These are phyloP conservation scores for Leccinum pachyderme DNA, from an alignment of 1,284 basidiomycete genomes.

Conservation along the genomic window DNA sequence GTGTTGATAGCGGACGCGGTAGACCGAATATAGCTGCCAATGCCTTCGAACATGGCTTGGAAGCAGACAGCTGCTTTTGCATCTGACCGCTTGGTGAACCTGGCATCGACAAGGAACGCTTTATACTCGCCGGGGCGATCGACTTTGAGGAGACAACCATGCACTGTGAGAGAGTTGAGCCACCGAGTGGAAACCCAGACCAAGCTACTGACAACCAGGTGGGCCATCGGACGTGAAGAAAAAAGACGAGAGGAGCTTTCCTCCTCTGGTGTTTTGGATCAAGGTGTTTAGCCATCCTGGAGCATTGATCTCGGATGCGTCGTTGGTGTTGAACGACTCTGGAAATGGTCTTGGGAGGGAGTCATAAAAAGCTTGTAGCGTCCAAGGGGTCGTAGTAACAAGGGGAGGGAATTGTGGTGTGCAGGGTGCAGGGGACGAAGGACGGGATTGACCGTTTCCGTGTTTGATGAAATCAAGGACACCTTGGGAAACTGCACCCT, in stretches of 20 bases:
- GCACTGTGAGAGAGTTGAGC: conserved; percentile 39
- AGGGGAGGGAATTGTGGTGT: neutral
- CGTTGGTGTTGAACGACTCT: conserved; percentile 44
- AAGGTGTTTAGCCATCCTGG: conserved; percentile 52
- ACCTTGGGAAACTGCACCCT: conserved; percentile 47
- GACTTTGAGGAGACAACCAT: conserved; percentile 60
- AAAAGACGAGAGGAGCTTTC: conserved; percentile 43
- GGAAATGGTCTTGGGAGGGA: conserved; percentile 57
- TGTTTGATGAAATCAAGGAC: conserved; percentile 55
- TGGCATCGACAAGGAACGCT: conserved; percentile 57
- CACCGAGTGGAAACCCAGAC: neutral
- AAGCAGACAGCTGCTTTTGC: conserved; percentile 64
- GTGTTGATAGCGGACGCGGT: conserved; percentile 42
- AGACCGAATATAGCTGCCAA: conserved; percentile 52
- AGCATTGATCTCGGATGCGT: conserved; percentile 49
- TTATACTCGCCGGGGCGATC: conserved; percentile 47
- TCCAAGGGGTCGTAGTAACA: conserved; percentile 25
- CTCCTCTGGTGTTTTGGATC: conserved; percentile 51
- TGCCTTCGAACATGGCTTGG: conserved; percentile 57
- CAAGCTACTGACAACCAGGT: conserved; percentile 39
- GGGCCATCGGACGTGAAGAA: conserved; percentile 43
- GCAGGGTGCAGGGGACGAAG: conserved; percentile 11
- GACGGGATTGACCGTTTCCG: conserved; percentile 47
- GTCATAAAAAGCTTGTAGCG: conserved; percentile 56
- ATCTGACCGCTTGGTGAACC: conserved; percentile 55